Base-by-base conservation (phyloP, 1,284 basidiomycete genomes). In the Trichosporon sp. region DNA sequence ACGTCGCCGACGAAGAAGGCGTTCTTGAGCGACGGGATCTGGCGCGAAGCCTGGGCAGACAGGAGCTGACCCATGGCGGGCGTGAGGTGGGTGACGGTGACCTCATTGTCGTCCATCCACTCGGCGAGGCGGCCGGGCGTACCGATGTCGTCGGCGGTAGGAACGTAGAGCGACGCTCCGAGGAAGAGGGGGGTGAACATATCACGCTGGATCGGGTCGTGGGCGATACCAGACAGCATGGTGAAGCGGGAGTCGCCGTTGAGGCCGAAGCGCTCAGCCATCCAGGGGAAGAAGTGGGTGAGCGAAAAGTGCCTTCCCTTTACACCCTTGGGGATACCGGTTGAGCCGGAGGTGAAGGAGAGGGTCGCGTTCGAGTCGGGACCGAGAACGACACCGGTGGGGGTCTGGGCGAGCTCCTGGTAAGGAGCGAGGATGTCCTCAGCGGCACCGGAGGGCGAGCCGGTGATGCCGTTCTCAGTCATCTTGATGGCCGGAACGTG, bases 231-330 rank as follows among this genome's bases (percentile, higher is more conserved):
- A 78, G 94, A 96, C 32, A 99, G 88, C 97, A 99, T 99, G 1
- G 97, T 99, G 80, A 98, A 99, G 83, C 91, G 93, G 72, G 92
- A 94, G 35, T 88, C 85, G 70, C 90, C 86, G 54, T 87, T 86
- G 61, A 99, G 86, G 2, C 88, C 90, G 82, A 99, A 99, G 19
- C 90, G 87, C 81, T 94, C 86, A 21, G 92, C 91, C 97, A 99
- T 99, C 97, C 97, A 99, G 2, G 96, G 96, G 90, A 99, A 99
- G 88, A 99, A 99, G 84, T 99, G 97, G 0, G 97, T 99, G 76
- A 99, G 86, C 76, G 92, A 94, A 84, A 92, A 98, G 83, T 99
- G 97, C 64, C 97, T 87, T 0, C 97, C 97, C 78, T 90, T 90
- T 65, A 99, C 96, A 59, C 97, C 97, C 86, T 99, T 99, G 1